Conservation (phyloP, 192 early-diverging fungal species). For the Neocallimastix lanati region DNA sequence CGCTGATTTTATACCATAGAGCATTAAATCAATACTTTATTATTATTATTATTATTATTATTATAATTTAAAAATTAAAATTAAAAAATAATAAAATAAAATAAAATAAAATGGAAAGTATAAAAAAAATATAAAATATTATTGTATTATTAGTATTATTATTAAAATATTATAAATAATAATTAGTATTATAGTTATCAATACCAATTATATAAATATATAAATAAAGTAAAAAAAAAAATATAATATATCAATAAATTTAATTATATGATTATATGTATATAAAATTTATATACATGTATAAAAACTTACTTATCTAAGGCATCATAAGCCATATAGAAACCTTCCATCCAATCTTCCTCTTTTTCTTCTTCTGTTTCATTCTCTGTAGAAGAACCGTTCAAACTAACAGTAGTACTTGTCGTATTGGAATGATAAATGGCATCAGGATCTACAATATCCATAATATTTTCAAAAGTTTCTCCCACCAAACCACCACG, state of each 20-base stretch:
- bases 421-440: not conserved
- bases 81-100: too few relatives aligned
- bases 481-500: not conserved
- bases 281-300: not conserved
- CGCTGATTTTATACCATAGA: slow-evolving; percentile 51
- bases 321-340: slow-evolving; percentile 80
- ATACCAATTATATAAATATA: not conserved
- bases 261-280: too few relatives aligned
- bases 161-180: too few relatives aligned
- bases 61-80: too few relatives aligned
- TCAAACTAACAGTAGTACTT: not conserved
- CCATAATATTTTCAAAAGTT: not conserved
- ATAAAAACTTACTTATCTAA: slow-evolving; percentile 24
- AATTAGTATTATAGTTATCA: too few relatives aligned
- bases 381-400: not conserved
- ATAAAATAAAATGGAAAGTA: too few relatives aligned
- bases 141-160: too few relatives aligned
- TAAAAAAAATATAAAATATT: too few relatives aligned
- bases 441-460: not conserved
- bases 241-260: not conserved
- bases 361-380: slow-evolving; percentile 5
- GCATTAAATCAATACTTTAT: slow-evolving; percentile 20
- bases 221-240: slow-evolving; percentile 1
- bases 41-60: too few relatives aligned
- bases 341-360: slow-evolving; percentile 50